Evolutionary conservation across 106 monocot species (phyloP).

Genomic region (Allium cepa): DNA sequence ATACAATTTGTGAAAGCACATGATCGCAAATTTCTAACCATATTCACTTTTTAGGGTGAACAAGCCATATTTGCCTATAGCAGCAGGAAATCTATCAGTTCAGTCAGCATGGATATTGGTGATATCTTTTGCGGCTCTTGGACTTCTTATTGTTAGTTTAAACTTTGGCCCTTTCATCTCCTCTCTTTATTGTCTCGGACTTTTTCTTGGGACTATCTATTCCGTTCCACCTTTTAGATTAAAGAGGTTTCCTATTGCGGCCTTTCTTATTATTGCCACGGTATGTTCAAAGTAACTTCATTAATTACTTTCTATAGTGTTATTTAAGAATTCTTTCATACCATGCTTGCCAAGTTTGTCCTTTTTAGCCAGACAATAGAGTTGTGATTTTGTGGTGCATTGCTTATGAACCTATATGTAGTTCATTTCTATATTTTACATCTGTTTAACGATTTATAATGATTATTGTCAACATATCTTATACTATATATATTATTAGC

Average conservation of each 20-base stretch:
- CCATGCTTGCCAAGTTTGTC: too few relatives aligned
- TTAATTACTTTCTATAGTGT: neutral
- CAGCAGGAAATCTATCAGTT: constrained; percentile 95
- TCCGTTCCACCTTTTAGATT: constrained; percentile 98
- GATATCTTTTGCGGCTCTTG: constrained; percentile 64
- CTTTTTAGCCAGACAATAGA: too few relatives aligned
- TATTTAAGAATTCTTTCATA: too few relatives aligned
- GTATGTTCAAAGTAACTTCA: constrained; percentile 27
- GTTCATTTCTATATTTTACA: too few relatives aligned
- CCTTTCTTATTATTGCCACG: constrained; percentile 99
- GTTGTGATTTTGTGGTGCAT: too few relatives aligned
- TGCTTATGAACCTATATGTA: too few relatives aligned
- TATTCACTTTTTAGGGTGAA: constrained; percentile 60
- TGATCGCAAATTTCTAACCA: too few relatives aligned
- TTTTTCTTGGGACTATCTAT: constrained; percentile 96
- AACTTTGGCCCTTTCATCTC: constrained; percentile 93
- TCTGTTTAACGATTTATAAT: too few relatives aligned
- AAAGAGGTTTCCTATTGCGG: constrained; percentile 89
- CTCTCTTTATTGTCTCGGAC: constrained; percentile 86
- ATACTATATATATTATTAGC: too few relatives aligned
- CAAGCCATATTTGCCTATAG: constrained; percentile 99
- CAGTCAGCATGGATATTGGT: constrained; percentile 91
- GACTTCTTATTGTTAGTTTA: constrained; percentile 61
- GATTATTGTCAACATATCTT: too few relatives aligned
- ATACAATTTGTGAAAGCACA: too few relatives aligned